Percentiles rank a stretch among this genome's conserved stretches.
Evolutionary conservation across 2,329 filamentous ascomycete genomes (phyloP).

Genomic region (Chaetomiaceae sp.): DNA sequence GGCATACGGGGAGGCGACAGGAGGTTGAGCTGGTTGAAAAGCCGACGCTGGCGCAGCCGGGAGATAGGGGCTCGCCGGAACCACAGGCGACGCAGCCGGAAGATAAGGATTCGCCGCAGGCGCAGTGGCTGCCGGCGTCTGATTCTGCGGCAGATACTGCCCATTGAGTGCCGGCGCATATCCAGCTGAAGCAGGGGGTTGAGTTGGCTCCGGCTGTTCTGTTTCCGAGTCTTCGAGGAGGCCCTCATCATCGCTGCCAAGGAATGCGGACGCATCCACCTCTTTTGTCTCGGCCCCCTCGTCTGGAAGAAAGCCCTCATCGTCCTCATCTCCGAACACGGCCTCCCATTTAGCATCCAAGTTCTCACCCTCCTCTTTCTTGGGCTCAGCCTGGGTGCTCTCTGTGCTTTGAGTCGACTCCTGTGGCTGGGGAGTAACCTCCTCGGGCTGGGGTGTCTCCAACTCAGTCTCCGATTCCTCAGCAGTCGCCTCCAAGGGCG

Average conservation of each 20-base stretch:
- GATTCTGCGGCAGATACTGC: constrained; percentile 33
- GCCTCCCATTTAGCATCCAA: constrained; percentile 79
- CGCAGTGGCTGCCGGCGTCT: constrained; percentile 26
- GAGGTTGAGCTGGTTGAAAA: constrained; percentile 20
- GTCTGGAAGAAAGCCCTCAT: constrained; percentile 58
- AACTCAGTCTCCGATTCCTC: constrained; percentile 23
- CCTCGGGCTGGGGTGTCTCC: constrained; percentile 5
- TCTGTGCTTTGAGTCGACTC: background rate
- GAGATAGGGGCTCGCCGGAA: constrained; percentile 17
- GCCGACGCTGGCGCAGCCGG: constrained; percentile 11
- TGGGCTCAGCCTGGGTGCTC: constrained; percentile 25
- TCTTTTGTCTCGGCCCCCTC: constrained; percentile 47
- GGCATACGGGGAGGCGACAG: constrained; percentile 19
- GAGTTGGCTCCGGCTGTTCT: constrained; percentile 30
- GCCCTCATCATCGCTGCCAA: constrained; percentile 80
- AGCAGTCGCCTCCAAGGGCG: constrained; percentile 30
- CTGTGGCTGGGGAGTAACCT: background rate
- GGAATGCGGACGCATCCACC: constrained; percentile 61
- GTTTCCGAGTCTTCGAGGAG: constrained; percentile 69
- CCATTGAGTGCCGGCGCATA: constrained; percentile 28
- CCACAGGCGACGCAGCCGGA: constrained; percentile 14
- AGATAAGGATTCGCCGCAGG: constrained; percentile 27
- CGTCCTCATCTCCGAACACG: constrained; percentile 71
- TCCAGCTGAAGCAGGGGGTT: constrained; percentile 26
- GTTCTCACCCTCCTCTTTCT: constrained; percentile 48